phyloP scores from a whole-genome alignment of 306 rosid genomes.

The Crotalaria pallida region DNA sequence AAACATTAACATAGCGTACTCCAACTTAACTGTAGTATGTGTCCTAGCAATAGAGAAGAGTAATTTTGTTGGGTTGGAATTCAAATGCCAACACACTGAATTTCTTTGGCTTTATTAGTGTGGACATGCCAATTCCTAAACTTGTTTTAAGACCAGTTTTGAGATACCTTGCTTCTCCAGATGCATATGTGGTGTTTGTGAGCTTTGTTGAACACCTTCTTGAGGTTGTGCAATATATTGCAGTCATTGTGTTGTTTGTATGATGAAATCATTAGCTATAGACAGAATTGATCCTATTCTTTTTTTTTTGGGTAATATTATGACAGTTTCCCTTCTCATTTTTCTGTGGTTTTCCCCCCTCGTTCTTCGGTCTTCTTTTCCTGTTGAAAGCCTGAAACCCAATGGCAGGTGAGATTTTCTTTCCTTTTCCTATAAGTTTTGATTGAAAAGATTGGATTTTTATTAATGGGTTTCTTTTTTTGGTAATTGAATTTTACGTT shows the following conservation, averaged over 20 bases:
- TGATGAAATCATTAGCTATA: too few relatives aligned
- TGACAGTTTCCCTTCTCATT: not conserved
- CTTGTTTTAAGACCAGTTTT: too few relatives aligned
- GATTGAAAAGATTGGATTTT: conserved; percentile 7
- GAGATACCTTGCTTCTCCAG: not conserved
- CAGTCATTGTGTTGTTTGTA: too few relatives aligned
- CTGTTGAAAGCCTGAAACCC: not conserved
- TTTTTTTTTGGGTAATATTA: not conserved
- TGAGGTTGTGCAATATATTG: too few relatives aligned
- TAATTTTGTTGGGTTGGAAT: not conserved
- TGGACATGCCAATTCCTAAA: too few relatives aligned
- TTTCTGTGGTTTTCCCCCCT: too few relatives aligned
- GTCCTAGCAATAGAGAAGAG: not conserved
- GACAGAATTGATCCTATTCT: too few relatives aligned
- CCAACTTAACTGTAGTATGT: not conserved
- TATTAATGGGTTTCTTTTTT: not conserved
- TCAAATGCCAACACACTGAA: not conserved
- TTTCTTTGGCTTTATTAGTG: not conserved
- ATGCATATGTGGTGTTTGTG: not conserved
- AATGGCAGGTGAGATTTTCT: conserved; percentile 29
- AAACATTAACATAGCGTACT: not conserved
- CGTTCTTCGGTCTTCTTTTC: too few relatives aligned
- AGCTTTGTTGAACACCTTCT: too few relatives aligned
- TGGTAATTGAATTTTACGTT: too few relatives aligned
- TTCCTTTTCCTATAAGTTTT: not conserved